phyloP scores from a whole-genome alignment of 169 alveolate genomes.

The Amoebophrya sp. region DNA sequence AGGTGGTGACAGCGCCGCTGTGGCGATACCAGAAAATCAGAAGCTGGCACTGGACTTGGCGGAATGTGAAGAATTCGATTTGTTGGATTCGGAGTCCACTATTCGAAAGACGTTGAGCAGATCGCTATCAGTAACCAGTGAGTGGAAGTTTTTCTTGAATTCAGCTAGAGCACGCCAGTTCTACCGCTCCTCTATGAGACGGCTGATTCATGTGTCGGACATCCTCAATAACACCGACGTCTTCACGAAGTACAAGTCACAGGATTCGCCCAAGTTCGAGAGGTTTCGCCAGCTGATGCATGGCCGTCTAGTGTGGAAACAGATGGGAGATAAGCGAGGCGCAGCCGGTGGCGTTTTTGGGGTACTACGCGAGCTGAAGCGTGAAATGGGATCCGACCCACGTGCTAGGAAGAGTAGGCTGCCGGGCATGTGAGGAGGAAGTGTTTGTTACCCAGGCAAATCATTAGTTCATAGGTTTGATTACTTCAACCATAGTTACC shows the following conservation, averaged over 20 bases:
- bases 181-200: not conserved
- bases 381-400: not conserved
- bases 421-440: not conserved
- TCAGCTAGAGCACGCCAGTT: not conserved
- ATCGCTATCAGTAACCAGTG: not conserved
- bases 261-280: not conserved
- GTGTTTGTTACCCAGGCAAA: too few species aligned
- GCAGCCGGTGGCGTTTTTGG: not conserved
- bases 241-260: not conserved
- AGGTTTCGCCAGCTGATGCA: not conserved
- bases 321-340: not conserved
- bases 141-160: not conserved
- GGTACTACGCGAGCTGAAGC: not conserved
- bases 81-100: not conserved
- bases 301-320: not conserved
- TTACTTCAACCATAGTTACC: too few species aligned
- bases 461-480: too few species aligned
- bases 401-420: not conserved
- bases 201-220: not conserved
- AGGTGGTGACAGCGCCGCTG: not conserved
- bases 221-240: not conserved
- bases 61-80: not conserved
- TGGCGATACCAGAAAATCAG: not conserved
- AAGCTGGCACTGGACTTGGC: not conserved
- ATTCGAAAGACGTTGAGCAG: not conserved